Percentiles rank a stretch among this genome's conserved stretches.
phyloP scores from a whole-genome alignment of 768 basidiomycete species.

The Agrocybe chaxingu region DNA sequence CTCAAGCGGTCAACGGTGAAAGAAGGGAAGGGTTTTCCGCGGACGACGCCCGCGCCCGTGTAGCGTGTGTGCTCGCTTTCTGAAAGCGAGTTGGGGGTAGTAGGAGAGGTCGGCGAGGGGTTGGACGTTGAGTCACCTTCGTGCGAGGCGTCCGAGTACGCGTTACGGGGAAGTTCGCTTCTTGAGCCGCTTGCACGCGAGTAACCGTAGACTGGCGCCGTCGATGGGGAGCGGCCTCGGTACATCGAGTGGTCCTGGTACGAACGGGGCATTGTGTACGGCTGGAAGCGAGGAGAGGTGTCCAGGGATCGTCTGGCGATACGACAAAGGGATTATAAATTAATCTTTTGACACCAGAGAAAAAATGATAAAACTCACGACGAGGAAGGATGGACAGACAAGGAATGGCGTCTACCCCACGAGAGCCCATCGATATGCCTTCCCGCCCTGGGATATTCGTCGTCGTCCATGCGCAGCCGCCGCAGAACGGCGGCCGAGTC shows the following conservation, averaged over 20 bases:
- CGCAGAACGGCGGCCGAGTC: slow-evolving; percentile 60
- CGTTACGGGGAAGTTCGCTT: slow-evolving; percentile 10
- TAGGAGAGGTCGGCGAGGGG: slow-evolving; percentile 52
- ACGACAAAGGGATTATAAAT: slow-evolving; percentile 4
- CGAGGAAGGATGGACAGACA: slow-evolving; percentile 33
- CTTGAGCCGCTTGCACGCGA: slow-evolving; percentile 5
- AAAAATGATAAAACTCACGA: slow-evolving; percentile 10
- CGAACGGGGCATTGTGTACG: slow-evolving; percentile 22
- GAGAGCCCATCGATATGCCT: slow-evolving; percentile 23
- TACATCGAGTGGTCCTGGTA: slow-evolving; percentile 21
- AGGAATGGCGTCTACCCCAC: slow-evolving; percentile 41
- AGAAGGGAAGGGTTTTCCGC: slow-evolving; percentile 14
- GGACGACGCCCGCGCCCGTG: slow-evolving; percentile 9
- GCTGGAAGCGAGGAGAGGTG: slow-evolving; percentile 28
- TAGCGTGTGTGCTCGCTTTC: slow-evolving; percentile 15
- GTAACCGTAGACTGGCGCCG: background rate
- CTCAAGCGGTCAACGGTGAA: slow-evolving; percentile 11
- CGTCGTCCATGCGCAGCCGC: slow-evolving; percentile 58
- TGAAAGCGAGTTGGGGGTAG: slow-evolving; percentile 48
- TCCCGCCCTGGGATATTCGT: slow-evolving; percentile 22
- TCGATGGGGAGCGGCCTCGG: slow-evolving; percentile 21
- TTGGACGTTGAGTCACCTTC: slow-evolving; percentile 46
- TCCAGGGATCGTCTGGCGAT: slow-evolving; percentile 19
- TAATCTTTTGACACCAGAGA: background rate
- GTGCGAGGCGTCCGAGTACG: slow-evolving; percentile 34